These are phyloP conservation scores for Oxytropis ochrocephala DNA, from an alignment of 306 rosid genomes.

Conservation along the genomic window DNA sequence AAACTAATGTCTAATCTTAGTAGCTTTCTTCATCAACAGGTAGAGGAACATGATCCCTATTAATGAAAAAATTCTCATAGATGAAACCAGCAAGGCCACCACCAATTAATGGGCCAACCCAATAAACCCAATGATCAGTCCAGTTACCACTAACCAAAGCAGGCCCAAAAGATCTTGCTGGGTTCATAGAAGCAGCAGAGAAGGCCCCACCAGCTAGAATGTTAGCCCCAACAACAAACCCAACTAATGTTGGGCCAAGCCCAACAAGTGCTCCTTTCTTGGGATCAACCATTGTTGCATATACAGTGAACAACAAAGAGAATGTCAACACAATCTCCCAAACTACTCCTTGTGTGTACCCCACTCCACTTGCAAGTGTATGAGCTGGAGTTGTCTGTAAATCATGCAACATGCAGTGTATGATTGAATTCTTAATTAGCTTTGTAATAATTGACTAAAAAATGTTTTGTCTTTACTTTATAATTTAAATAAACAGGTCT, in stretches of 20 bases:
- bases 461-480: neutral
- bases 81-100: slow-evolving; percentile 77
- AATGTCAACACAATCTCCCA: slow-evolving; percentile 85
- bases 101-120: slow-evolving; percentile 94
- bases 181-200: slow-evolving; percentile 84
- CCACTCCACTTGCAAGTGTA: slow-evolving; percentile 67
- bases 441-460: neutral
- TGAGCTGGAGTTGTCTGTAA: slow-evolving; percentile 54
- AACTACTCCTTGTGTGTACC: slow-evolving; percentile 59
- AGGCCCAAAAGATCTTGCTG: slow-evolving; percentile 87
- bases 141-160: slow-evolving; percentile 71
- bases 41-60: slow-evolving; percentile 41
- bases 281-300: slow-evolving; percentile 82
- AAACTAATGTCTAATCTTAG: neutral
- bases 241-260: slow-evolving; percentile 60
- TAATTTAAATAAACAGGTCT: too few species aligned
- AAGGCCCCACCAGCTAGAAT: slow-evolving; percentile 79
- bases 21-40: slow-evolving; percentile 27
- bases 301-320: slow-evolving; percentile 67
- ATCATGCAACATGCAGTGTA: neutral
- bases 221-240: slow-evolving; percentile 84
- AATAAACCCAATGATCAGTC: slow-evolving; percentile 92
- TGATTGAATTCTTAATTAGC: neutral
- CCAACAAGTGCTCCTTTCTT: slow-evolving; percentile 68
- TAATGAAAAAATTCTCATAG: slow-evolving; percentile 72